These are phyloP conservation scores for Primulina eburnea DNA, from an alignment of 257 asterid genomes.

Conservation along the genomic window DNA sequence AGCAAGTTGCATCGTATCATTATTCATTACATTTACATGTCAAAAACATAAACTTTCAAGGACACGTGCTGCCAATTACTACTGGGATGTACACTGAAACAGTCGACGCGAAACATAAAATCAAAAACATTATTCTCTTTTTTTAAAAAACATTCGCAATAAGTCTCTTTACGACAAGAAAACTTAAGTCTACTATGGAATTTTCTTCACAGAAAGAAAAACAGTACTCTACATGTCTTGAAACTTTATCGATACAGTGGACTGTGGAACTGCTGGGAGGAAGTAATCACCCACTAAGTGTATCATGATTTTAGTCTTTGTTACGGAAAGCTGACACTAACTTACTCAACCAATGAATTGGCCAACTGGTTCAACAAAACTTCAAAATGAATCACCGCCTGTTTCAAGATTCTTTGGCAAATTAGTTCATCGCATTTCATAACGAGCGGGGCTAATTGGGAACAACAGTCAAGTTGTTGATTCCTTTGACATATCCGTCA, in stretches of 20 bases:
- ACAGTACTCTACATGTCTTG: background rate
- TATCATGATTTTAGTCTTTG: background rate
- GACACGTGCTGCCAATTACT: too few species aligned
- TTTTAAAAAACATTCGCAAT: too few species aligned
- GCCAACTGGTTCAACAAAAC: background rate
- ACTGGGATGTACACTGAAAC: too few species aligned
- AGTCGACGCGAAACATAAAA: too few species aligned
- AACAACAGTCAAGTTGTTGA: slow-evolving; percentile 29
- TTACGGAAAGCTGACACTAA: background rate
- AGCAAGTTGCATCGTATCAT: too few species aligned
- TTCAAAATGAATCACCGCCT: background rate
- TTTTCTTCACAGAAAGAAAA: background rate
- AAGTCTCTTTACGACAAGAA: background rate
- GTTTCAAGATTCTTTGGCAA: background rate
- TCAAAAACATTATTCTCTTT: too few species aligned
- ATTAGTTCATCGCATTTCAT: background rate
- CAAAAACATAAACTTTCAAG: too few species aligned
- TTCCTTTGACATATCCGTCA: slow-evolving; percentile 60
- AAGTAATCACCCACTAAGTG: background rate
- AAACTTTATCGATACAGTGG: background rate
- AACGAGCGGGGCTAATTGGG: background rate
- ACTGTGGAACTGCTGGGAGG: background rate
- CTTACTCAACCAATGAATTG: background rate
- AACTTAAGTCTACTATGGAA: background rate
- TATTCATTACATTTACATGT: too few species aligned